These are phyloP conservation scores for Spirogloea muscicola DNA, from an alignment of 139 green algal species.

Conservation along the genomic window DNA sequence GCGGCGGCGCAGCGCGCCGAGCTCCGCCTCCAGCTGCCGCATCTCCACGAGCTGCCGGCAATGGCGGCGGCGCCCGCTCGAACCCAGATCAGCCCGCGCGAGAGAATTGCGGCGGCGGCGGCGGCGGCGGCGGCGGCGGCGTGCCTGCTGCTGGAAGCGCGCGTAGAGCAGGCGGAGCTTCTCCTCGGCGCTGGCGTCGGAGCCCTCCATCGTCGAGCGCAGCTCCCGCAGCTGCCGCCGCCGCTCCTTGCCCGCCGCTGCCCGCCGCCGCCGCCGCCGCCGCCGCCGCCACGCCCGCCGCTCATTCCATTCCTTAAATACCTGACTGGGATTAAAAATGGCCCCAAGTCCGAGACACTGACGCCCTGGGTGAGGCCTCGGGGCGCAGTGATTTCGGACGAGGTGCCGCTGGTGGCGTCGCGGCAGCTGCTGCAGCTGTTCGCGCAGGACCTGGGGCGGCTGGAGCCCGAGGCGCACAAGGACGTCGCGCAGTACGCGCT, in stretches of 20 bases:
- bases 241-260: too few species aligned
- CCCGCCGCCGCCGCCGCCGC: neutral
- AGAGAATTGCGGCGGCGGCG: too few species aligned
- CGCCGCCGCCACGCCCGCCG: too few species aligned
- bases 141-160: neutral
- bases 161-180: neutral
- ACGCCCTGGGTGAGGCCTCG: too few species aligned
- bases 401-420: conserved; percentile 45
- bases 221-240: neutral
- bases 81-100: too few species aligned
- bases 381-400: conserved; percentile 43
- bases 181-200: neutral
- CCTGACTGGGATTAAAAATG: too few species aligned
- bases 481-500: conserved; percentile 46
- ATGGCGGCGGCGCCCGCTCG: too few species aligned
- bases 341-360: too few species aligned
- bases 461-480: conserved; percentile 42
- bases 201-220: neutral
- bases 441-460: conserved; percentile 19
- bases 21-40: conserved; percentile 15
- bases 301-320: neutral
- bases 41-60: too few species aligned
- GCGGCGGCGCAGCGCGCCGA: neutral
- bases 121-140: too few species aligned
- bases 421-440: conserved; percentile 43